phyloP scores from a whole-genome alignment of 2,329 filamentous ascomycete species.

The Beauveria brongniartii region DNA sequence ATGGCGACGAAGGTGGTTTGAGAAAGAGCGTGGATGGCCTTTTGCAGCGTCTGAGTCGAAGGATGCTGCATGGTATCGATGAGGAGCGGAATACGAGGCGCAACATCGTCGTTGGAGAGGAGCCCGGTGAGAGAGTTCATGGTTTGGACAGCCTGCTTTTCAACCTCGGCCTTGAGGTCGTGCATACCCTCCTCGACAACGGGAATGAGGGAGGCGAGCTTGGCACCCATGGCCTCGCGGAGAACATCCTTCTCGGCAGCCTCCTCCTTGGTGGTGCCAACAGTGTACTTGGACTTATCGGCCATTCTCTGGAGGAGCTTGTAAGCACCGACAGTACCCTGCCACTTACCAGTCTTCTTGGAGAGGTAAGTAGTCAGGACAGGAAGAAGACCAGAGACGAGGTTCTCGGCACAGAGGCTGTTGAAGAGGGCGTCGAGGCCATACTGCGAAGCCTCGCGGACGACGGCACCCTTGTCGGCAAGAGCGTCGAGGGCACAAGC shows the following conservation, averaged over 20 bases:
- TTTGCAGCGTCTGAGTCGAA: conserved; percentile 78
- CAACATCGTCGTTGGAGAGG: conserved; percentile 93
- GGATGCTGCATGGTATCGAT: conserved; percentile 95
- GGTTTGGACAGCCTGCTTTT: conserved; percentile 83
- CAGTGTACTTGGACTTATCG: conserved; percentile 81
- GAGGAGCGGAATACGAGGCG: conserved; percentile 81
- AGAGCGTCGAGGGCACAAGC: conserved; percentile 71
- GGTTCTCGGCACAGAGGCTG: conserved; percentile 70
- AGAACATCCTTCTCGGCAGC: conserved; percentile 83
- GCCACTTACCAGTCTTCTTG: conserved; percentile 91
- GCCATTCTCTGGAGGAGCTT: conserved; percentile 87
- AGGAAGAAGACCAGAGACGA: conserved; percentile 76
- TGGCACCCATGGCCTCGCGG: conserved; percentile 81
- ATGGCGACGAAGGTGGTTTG: conserved; percentile 98
- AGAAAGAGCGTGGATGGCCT: conserved; percentile 92
- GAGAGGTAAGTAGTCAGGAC: conserved; percentile 65
- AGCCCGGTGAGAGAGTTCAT: conserved; percentile 88
- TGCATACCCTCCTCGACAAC: conserved; percentile 92
- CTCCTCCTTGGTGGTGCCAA: conserved; percentile 71
- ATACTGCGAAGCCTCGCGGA: conserved; percentile 88
- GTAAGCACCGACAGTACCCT: conserved; percentile 83
- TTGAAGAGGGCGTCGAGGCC: conserved; percentile 83
- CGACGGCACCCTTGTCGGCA: conserved; percentile 80
- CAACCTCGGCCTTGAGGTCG: conserved; percentile 82
- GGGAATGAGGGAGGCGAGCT: conserved; percentile 79